Percentiles rank a stretch among this genome's conserved stretches.
Conservation (phyloP, 2,329 filamentous ascomycete species). For the Lecanicillium sp. region DNA sequence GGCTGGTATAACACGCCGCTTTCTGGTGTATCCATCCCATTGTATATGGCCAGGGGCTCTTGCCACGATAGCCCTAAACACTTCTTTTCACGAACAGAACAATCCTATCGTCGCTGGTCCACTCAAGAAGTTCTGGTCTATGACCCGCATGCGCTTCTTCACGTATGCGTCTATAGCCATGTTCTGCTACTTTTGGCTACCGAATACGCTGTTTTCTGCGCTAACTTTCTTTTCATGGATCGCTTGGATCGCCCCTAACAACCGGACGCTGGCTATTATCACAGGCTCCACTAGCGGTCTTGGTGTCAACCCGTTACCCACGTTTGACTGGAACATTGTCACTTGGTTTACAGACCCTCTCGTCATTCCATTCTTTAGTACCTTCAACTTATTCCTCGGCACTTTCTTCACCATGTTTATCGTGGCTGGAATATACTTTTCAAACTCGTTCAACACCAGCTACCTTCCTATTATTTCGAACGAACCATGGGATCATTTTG, state of each 20-base stretch:
- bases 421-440: slow-evolving; percentile 33
- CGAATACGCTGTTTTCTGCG: slow-evolving; percentile 39
- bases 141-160: slow-evolving; percentile 35
- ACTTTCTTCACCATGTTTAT: slow-evolving; percentile 27
- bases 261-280: slow-evolving; percentile 24
- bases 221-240: slow-evolving; percentile 41
- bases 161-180: slow-evolving; percentile 30
- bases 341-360: slow-evolving; percentile 21
- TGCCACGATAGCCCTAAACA: slow-evolving; percentile 35
- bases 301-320: slow-evolving; percentile 28
- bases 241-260: slow-evolving; percentile 39
- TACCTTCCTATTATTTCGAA: slow-evolving; percentile 39
- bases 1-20: slow-evolving; percentile 37
- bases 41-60: slow-evolving; percentile 44
- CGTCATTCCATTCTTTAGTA: slow-evolving; percentile 28
- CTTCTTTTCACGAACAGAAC: slow-evolving; percentile 13
- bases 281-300: slow-evolving; percentile 27
- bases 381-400: slow-evolving; percentile 27
- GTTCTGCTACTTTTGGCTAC: slow-evolving; percentile 46
- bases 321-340: slow-evolving; percentile 32
- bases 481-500: slow-evolving; percentile 33
- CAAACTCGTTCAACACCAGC: slow-evolving; percentile 33
- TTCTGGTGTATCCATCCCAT: slow-evolving; percentile 39
- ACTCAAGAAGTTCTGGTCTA: slow-evolving; percentile 21
- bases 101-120: slow-evolving; percentile 17